Percentiles rank a stretch among this genome's conserved stretches.
Conservation (phyloP, 352 stramenopile species). For the Pythium dissimile region DNA sequence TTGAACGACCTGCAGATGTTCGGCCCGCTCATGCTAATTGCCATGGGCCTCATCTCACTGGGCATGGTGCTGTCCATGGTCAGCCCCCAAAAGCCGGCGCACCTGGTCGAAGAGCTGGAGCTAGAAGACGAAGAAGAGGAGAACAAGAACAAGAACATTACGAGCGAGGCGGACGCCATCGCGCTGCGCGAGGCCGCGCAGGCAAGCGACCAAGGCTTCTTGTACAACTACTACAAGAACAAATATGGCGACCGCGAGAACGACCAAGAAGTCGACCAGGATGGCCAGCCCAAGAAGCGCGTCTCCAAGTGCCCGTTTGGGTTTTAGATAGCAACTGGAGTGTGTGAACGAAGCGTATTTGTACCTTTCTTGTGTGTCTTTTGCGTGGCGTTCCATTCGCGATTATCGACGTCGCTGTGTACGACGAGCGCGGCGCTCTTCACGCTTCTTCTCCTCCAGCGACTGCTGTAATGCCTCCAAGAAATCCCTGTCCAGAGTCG, state of each 20-base stretch:
- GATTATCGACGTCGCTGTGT: conserved; percentile 33
- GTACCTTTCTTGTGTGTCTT: neutral
- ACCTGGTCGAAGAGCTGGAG: neutral
- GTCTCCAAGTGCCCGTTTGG: conserved; percentile 60
- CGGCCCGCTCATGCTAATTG: conserved; percentile 56
- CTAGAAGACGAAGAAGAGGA: conserved; percentile 1
- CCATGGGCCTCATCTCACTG: conserved; percentile 53
- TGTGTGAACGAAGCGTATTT: neutral
- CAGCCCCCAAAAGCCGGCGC: neutral
- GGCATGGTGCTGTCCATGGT: conserved; percentile 22
- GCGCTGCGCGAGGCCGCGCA: conserved; percentile 13
- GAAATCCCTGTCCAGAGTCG: conserved; percentile 34
- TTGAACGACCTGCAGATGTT: conserved; percentile 65
- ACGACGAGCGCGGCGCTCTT: conserved; percentile 40
- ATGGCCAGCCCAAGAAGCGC: conserved; percentile 44
- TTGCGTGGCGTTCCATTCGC: neutral
- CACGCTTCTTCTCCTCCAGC: conserved; percentile 65
- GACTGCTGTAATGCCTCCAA: conserved; percentile 49
- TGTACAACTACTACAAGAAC: conserved; percentile 26
- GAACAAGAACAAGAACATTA: neutral
- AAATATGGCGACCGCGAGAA: conserved; percentile 14
- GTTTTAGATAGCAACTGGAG: conserved; percentile 21
- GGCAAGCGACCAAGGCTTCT: conserved; percentile 13
- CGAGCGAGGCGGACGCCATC: neutral
- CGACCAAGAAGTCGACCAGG: conserved; percentile 4